phyloP scores from a whole-genome alignment of 805 yeast species.

The Jamesozyma lodderae region DNA sequence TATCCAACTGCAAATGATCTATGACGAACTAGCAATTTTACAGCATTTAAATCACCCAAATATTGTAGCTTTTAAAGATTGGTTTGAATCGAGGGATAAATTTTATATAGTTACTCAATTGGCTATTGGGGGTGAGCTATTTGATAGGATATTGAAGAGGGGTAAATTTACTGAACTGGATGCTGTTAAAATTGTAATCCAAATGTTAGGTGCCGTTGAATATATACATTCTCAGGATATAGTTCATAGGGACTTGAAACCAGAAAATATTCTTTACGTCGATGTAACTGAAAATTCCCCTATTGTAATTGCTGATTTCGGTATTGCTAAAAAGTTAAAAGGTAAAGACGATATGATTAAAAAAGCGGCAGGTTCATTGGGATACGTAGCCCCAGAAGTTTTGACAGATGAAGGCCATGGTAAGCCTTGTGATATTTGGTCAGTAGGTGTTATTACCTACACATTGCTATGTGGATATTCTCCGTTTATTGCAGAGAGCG shows the following conservation, averaged over 20 bases:
- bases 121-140: constrained; percentile 93
- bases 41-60: constrained; percentile 69
- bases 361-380: constrained; percentile 83
- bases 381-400: constrained; percentile 96
- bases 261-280: constrained; percentile 80
- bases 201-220: constrained; percentile 66
- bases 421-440: constrained; percentile 94
- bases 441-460: constrained; percentile 85
- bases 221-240: constrained; percentile 71
- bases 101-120: constrained; percentile 89
- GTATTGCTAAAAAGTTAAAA: constrained; percentile 75
- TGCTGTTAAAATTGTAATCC: constrained; percentile 67
- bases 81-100: constrained; percentile 90
- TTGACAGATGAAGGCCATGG: constrained; percentile 79
- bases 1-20: constrained; percentile 45
- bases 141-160: constrained; percentile 70
- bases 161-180: constrained; percentile 86
- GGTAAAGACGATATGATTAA: constrained; percentile 51
- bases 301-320: constrained; percentile 89
- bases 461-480: constrained; percentile 87
- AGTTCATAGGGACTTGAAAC: constrained; percentile 91
- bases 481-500: constrained; percentile 81
- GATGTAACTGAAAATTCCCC: constrained; percentile 49
- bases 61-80: constrained; percentile 82
- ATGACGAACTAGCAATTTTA: constrained; percentile 67